Evolutionary conservation across 129 eudicot species (phyloP).

Genomic region (Flaveria sonorensis): DNA sequence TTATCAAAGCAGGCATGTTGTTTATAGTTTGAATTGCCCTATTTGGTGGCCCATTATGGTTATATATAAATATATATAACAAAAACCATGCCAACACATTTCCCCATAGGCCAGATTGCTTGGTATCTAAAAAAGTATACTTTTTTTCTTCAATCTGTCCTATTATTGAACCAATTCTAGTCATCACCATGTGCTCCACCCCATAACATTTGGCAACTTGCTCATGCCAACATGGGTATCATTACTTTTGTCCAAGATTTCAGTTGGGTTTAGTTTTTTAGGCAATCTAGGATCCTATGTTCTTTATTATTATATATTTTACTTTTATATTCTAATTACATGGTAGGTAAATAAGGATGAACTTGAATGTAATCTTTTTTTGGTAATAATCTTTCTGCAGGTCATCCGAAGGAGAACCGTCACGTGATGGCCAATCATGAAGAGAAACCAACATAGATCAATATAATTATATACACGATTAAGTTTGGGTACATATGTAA

Average conservation of each 20-base stretch:
- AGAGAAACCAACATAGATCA: slow-evolving; percentile 19
- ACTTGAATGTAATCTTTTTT: slow-evolving; percentile 3
- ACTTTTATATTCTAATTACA: slow-evolving; percentile 3
- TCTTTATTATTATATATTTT: slow-evolving; percentile 1
- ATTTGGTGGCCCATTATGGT: slow-evolving; percentile 16
- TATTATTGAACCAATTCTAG: slow-evolving; percentile 28
- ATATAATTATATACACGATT: slow-evolving; percentile 18
- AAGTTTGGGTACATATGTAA: slow-evolving; percentile 39
- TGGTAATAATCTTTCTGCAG: slow-evolving; percentile 30
- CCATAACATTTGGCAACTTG: slow-evolving; percentile 36
- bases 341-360: slow-evolving; percentile 28
- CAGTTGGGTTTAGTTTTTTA: slow-evolving; percentile 36
- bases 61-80: not conserved
- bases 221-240: slow-evolving; percentile 43
- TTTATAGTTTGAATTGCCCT: slow-evolving; percentile 14
- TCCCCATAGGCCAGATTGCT: slow-evolving; percentile 36
- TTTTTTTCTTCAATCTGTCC: slow-evolving; percentile 38
- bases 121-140: slow-evolving; percentile 34
- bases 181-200: slow-evolving; percentile 44
- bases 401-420: slow-evolving; percentile 61
- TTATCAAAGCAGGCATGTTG: slow-evolving; percentile 26
- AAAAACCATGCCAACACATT: slow-evolving; percentile 43
- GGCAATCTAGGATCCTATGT: slow-evolving; percentile 37
- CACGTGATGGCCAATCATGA: slow-evolving; percentile 38
- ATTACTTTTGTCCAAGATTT: slow-evolving; percentile 44